Conservation (phyloP, 306 rosid genomes). For the Trichosanthes truncata region DNA sequence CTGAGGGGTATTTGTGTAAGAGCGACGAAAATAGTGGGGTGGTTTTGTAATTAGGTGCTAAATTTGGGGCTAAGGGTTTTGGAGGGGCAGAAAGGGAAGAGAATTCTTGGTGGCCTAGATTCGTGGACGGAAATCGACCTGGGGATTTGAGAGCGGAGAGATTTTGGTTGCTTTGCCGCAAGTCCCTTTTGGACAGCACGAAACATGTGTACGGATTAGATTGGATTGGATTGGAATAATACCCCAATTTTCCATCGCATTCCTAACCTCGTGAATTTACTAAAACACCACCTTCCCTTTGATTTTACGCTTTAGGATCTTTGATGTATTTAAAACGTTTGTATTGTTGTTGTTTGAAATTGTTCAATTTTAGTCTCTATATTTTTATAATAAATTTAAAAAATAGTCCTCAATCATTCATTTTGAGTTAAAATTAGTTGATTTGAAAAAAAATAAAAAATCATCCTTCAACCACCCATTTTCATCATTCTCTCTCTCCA, state of each 20-base stretch:
- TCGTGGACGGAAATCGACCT: constrained; percentile 48
- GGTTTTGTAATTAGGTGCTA: background rate
- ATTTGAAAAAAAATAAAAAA: too few relatives aligned
- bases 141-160: constrained; percentile 37
- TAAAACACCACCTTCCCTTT: background rate
- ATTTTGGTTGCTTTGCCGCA: background rate
- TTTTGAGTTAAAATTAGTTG: too few relatives aligned
- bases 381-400: too few relatives aligned
- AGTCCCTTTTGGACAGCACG: background rate
- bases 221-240: background rate
- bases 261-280: background rate
- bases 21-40: background rate
- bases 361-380: too few relatives aligned
- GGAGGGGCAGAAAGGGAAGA: background rate
- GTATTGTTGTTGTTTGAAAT: too few relatives aligned
- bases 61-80: background rate
- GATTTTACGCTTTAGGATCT: too few relatives aligned
- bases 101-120: constrained; percentile 22
- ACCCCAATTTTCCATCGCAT: background rate
- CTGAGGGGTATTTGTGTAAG: background rate
- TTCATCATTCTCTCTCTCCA: too few relatives aligned
- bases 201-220: background rate
- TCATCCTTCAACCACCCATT: too few relatives aligned
- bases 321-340: too few relatives aligned
- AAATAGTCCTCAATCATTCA: too few relatives aligned